phyloP scores from a whole-genome alignment of 129 eudicot genomes.

The Kitagawia praeruptora region DNA sequence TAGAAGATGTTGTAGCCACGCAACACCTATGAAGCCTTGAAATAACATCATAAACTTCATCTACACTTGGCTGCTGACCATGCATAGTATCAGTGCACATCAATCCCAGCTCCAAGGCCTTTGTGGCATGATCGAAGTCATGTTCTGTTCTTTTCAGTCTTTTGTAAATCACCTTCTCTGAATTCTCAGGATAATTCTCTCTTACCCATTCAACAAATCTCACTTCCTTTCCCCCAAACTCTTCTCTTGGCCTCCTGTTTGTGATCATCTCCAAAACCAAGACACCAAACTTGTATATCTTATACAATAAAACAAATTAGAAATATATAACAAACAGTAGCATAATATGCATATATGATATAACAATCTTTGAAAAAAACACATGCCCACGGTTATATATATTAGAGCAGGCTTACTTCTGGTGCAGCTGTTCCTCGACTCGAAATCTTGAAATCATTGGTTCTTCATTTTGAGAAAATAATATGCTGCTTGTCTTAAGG shows the following conservation, averaged over 20 bases:
- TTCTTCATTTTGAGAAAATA: no score
- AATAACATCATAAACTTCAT: no score
- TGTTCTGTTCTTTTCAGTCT: conserved; percentile 9
- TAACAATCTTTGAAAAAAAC: no score
- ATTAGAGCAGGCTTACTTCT: no score
- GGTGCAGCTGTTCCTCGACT: no score
- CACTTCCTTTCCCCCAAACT: conserved; percentile 10
- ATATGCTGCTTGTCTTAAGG: no score
- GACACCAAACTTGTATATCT: conserved; percentile 23
- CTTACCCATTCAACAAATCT: conserved; percentile 29
- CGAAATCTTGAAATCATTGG: no score
- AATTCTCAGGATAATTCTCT: conserved; percentile 10
- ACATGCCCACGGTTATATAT: no score
- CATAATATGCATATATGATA: no score
- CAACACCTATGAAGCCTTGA: no score
- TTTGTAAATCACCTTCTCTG: conserved; percentile 15
- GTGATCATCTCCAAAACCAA: conserved; percentile 24
- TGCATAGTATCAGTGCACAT: conserved; percentile 21
- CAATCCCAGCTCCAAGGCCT: conserved; percentile 19
- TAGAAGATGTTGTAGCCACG: neutral
- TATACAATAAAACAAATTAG: neutral
- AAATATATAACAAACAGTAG: no score
- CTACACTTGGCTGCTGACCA: conserved; percentile 13
- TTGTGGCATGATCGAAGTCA: conserved; percentile 6
- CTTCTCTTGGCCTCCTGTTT: conserved; percentile 16